phyloP scores from a whole-genome alignment of 305 asterid species.

The Andrographis paniculata region DNA sequence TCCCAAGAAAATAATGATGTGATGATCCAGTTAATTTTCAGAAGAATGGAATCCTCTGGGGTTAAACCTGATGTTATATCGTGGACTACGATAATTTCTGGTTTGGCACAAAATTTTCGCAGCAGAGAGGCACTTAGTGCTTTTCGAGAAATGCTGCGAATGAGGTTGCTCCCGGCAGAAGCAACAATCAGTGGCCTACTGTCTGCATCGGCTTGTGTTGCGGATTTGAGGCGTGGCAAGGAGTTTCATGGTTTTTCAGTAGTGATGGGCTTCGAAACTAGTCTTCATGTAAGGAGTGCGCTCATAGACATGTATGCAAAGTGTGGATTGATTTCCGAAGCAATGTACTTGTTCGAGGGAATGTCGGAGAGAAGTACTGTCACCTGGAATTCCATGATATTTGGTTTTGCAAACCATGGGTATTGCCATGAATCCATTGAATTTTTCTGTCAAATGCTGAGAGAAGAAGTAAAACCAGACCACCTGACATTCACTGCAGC shows the following conservation, averaged over 20 bases:
- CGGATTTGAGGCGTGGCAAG: slow-evolving; percentile 47
- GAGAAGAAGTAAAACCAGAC: slow-evolving; percentile 36
- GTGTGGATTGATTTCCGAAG: slow-evolving; percentile 49
- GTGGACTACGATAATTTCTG: slow-evolving; percentile 68
- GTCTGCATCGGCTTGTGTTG: slow-evolving; percentile 50
- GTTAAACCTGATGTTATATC: slow-evolving; percentile 56
- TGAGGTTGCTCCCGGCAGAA: slow-evolving; percentile 36
- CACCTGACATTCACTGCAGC: slow-evolving; percentile 70
- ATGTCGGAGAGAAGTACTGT: slow-evolving; percentile 38
- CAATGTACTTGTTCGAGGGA: slow-evolving; percentile 34
- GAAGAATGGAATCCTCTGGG: slow-evolving; percentile 28
- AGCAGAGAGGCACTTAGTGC: slow-evolving; percentile 34
- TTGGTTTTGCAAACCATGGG: slow-evolving; percentile 72
- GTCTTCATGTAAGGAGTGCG: slow-evolving; percentile 46
- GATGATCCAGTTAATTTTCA: slow-evolving; percentile 30
- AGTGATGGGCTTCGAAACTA: slow-evolving; percentile 38
- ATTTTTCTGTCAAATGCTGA: slow-evolving; percentile 44
- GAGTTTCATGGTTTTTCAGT: slow-evolving; percentile 56
- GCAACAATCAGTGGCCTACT: slow-evolving; percentile 50
- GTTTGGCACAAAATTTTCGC: slow-evolving; percentile 48
- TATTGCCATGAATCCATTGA: slow-evolving; percentile 42
- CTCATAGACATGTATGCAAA: slow-evolving; percentile 74
- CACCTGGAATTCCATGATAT: slow-evolving; percentile 76
- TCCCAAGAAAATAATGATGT: slow-evolving; percentile 38
- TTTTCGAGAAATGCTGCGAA: slow-evolving; percentile 40